phyloP scores from a whole-genome alignment of 2,329 filamentous ascomycete genomes.

The Reticulascus tulasneorum region DNA sequence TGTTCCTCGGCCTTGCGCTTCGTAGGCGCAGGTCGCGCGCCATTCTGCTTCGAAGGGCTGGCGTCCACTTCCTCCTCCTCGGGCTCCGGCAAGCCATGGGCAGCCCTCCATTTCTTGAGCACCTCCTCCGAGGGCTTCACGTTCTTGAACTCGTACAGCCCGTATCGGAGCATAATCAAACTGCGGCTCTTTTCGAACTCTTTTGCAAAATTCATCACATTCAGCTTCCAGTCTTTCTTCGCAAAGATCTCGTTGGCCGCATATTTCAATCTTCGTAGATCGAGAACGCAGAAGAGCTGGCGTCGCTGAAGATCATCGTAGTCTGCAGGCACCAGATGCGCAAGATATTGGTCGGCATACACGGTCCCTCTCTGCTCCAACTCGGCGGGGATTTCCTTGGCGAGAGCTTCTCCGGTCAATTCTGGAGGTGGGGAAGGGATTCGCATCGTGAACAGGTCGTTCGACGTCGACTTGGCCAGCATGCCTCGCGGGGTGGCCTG shows the following conservation, averaged over 20 bases:
- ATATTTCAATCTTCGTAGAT: constrained; percentile 58
- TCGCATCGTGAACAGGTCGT: constrained; percentile 54
- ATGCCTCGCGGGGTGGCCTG: constrained; percentile 47
- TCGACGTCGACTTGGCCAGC: constrained; percentile 43
- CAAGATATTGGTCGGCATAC: constrained; percentile 57
- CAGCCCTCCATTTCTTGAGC: constrained; percentile 54
- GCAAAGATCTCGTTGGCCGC: constrained; percentile 57
- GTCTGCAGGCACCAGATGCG: constrained; percentile 52
- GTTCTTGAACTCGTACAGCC: constrained; percentile 60
- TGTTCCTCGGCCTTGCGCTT: constrained; percentile 59
- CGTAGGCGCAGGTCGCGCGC: constrained; percentile 26
- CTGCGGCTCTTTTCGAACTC: constrained; percentile 62
- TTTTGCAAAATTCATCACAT: constrained; percentile 59
- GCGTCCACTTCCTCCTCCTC: constrained; percentile 36
- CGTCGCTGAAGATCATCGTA: constrained; percentile 57
- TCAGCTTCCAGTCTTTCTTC: constrained; percentile 60
- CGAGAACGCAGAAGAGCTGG: constrained; percentile 61
- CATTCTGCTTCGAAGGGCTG: constrained; percentile 27
- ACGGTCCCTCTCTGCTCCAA: constrained; percentile 49
- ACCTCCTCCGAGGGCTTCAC: constrained; percentile 56
- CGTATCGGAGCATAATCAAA: constrained; percentile 57
- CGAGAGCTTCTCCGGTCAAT: constrained; percentile 51
- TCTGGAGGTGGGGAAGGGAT: constrained; percentile 54
- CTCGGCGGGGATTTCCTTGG: constrained; percentile 50
- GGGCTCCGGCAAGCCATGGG: constrained; percentile 49